These are phyloP conservation scores for Fusarium siculi DNA, from an alignment of 2,329 filamentous ascomycete genomes.

Conservation along the genomic window DNA sequence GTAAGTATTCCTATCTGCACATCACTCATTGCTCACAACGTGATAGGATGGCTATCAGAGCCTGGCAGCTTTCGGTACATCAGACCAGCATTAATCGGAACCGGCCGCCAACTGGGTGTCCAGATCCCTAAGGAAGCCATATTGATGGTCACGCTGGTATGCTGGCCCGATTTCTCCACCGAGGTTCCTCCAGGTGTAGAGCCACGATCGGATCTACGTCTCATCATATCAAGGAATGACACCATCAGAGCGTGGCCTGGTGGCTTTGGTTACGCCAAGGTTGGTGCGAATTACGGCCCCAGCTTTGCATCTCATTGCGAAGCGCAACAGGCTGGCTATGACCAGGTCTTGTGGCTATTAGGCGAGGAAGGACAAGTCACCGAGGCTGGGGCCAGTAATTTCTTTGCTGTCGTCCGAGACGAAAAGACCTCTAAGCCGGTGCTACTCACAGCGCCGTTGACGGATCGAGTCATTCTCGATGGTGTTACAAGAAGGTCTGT, in stretches of 20 bases:
- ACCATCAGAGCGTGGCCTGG: background rate
- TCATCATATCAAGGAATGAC: background rate
- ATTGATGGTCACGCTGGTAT: background rate
- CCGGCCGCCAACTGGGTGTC: background rate
- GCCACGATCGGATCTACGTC: background rate
- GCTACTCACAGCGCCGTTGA: background rate
- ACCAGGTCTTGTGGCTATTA: background rate
- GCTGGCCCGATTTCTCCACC: background rate
- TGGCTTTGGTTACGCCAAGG: background rate
- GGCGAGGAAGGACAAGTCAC: background rate
- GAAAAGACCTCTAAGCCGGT: fast-evolving
- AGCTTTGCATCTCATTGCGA: background rate
- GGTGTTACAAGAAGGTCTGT: background rate
- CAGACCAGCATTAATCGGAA: background rate
- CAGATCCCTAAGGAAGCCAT: background rate
- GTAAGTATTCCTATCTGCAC: background rate
- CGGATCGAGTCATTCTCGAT: background rate
- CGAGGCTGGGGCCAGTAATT: background rate
- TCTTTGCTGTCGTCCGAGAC: background rate
- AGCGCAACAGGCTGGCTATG: background rate
- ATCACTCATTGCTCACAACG: background rate
- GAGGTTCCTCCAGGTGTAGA: background rate
- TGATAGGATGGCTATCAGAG: background rate
- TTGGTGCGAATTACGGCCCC: background rate
- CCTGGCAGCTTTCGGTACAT: background rate